Conservation (phyloP, 495 filamentous ascomycete genomes). For the Podospora pseudocomata region DNA sequence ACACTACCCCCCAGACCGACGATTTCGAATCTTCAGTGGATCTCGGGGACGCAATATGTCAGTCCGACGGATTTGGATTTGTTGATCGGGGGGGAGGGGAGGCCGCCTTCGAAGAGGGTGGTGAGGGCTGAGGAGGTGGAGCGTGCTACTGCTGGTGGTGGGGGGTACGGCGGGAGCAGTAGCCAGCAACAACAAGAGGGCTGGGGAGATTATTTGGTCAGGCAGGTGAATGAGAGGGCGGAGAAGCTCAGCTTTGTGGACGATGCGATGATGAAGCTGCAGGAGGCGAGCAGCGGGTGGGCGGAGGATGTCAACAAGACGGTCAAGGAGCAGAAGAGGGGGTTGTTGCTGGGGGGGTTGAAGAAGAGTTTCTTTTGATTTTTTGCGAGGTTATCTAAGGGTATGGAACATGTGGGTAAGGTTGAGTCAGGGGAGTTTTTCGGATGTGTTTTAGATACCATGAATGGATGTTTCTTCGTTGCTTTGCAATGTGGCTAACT, state of each 20-base stretch:
- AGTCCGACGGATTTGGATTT: slow-evolving; percentile 87
- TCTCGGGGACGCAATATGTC: slow-evolving; percentile 89
- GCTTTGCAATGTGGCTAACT: background rate
- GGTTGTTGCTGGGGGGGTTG: slow-evolving; percentile 63
- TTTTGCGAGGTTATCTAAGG: too few species aligned
- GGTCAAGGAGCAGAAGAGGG: slow-evolving; percentile 79
- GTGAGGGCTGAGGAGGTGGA: slow-evolving; percentile 44
- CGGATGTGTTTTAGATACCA: background rate
- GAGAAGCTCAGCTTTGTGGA: slow-evolving; percentile 78
- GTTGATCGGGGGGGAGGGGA: slow-evolving; percentile 81
- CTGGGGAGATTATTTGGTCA: slow-evolving; percentile 64
- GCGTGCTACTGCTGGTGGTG: slow-evolving; percentile 50
- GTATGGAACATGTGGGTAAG: background rate
- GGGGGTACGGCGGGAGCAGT: slow-evolving; percentile 32
- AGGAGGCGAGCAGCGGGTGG: slow-evolving; percentile 75
- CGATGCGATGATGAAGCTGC: slow-evolving; percentile 76
- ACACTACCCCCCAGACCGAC: slow-evolving; percentile 78
- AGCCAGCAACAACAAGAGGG: slow-evolving; percentile 46
- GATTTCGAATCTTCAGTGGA: slow-evolving; percentile 94
- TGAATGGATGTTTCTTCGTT: background rate
- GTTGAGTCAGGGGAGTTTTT: background rate
- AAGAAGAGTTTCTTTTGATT: slow-evolving; percentile 43
- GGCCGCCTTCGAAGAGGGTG: slow-evolving; percentile 80
- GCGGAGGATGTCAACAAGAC: slow-evolving; percentile 83
- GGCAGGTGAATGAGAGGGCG: slow-evolving; percentile 83